Percentiles rank a stretch among this genome's conserved stretches.
These are phyloP conservation scores for Aureobasidium sp. DNA, from an alignment of 2,329 filamentous ascomycete genomes.

Conservation along the genomic window DNA sequence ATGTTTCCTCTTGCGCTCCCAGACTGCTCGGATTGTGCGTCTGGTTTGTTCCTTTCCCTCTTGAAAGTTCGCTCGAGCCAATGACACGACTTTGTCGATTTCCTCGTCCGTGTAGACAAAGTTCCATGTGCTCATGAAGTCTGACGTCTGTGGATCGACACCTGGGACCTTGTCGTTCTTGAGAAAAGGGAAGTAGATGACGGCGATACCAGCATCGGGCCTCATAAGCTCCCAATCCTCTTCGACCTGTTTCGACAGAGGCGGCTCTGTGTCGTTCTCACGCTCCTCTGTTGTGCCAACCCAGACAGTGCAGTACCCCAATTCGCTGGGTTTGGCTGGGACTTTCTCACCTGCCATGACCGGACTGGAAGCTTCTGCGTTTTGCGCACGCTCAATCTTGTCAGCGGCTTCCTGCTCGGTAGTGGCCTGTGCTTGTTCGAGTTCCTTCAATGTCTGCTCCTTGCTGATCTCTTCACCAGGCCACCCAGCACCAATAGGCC, in stretches of 20 bases:
- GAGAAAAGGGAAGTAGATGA: conserved; percentile 85
- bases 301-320: conserved; percentile 93
- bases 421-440: conserved; percentile 58
- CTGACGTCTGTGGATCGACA: conserved; percentile 72
- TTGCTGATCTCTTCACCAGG: conserved; percentile 54
- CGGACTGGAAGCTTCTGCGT: conserved; percentile 15
- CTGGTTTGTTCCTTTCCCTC: conserved; percentile 73
- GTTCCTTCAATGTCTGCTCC: conserved; percentile 52
- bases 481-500: conserved; percentile 94
- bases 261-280: conserved; percentile 45
- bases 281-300: conserved; percentile 76
- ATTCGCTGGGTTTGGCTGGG: conserved; percentile 36
- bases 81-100: conserved; percentile 71
- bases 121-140: conserved; percentile 96
- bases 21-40: conserved; percentile 75
- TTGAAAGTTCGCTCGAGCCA: conserved; percentile 78
- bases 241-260: conserved; percentile 45
- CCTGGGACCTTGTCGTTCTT: conserved; percentile 69
- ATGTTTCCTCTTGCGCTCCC: conserved; percentile 74
- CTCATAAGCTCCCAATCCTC: conserved; percentile 59
- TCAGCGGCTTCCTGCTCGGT: conserved; percentile 51
- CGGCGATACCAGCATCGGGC: conserved; percentile 73
- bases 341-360: conserved; percentile 17
- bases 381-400: conserved; percentile 53
- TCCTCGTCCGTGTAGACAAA: conserved; percentile 91